These are phyloP conservation scores for Citrus unshiu DNA, from an alignment of 345 rosid genomes.

Conservation along the genomic window DNA sequence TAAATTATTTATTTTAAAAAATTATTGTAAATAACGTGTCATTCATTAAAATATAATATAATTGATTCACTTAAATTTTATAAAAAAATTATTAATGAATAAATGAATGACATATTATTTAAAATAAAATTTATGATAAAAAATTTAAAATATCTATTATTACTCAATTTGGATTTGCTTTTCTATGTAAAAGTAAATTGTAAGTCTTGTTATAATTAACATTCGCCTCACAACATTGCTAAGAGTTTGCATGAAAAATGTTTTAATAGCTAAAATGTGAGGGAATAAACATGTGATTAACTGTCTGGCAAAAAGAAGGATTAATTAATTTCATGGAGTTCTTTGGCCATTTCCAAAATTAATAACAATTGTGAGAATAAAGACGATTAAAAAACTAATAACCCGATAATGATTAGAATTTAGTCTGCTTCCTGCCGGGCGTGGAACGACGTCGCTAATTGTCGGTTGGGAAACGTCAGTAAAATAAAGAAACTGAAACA, in stretches of 20 bases:
- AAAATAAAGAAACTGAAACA: not conserved
- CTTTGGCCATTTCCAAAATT: not conserved
- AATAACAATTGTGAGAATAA: not conserved
- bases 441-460: constrained; percentile 10
- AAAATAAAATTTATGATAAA: too few species aligned
- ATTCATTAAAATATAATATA: too few species aligned
- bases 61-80: too few species aligned
- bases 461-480: not conserved
- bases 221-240: not conserved
- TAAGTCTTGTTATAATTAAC: not conserved
- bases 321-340: not conserved
- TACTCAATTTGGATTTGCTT: not conserved
- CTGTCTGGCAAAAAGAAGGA: not conserved
- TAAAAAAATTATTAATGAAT: too few species aligned
- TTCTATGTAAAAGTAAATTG: not conserved
- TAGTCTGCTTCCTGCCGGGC: too few species aligned
- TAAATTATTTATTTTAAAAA: too few species aligned
- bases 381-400: not conserved
- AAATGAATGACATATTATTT: too few species aligned
- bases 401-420: not conserved
- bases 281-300: not conserved
- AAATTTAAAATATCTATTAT: too few species aligned
- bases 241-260: not conserved
- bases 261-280: not conserved
- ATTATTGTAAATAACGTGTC: too few species aligned